phyloP scores from a whole-genome alignment of 192 early-diverging fungal genomes.

The Backusella luteola region DNA sequence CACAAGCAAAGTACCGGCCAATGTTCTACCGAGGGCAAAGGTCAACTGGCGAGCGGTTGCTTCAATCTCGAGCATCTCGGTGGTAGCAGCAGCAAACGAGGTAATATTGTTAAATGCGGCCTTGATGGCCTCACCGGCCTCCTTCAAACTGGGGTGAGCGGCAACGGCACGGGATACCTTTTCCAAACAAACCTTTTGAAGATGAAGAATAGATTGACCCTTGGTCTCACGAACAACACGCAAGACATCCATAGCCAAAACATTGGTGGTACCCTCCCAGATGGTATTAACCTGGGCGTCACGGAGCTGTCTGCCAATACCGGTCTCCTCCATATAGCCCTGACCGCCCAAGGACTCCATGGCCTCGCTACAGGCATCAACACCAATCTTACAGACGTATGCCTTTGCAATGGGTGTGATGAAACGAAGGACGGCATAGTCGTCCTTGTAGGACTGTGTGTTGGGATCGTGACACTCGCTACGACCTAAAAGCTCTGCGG shows the following conservation, averaged over 20 bases:
- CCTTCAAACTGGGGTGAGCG: not conserved
- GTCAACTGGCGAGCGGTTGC: conserved; percentile 47
- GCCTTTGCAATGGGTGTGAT: conserved; percentile 67
- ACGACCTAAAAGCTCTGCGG: conserved; percentile 54
- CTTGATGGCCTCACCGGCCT: conserved; percentile 32
- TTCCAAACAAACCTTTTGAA: conserved; percentile 29
- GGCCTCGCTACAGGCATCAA: conserved; percentile 48
- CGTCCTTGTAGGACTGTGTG: conserved; percentile 18
- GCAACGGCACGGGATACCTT: not conserved
- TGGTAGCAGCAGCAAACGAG: conserved; percentile 17
- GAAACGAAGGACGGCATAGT: conserved; percentile 53
- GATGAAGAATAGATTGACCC: conserved; percentile 35
- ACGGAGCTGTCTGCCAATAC: conserved; percentile 54
- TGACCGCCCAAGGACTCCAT: conserved; percentile 72
- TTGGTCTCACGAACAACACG: conserved; percentile 52
- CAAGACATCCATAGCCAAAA: conserved; percentile 60
- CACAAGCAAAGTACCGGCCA: conserved; percentile 48
- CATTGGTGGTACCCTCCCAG: conserved; percentile 78
- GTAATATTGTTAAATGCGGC: conserved; percentile 23
- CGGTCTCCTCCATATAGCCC: conserved; percentile 76
- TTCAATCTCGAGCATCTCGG: conserved; percentile 33
- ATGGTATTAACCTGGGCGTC: conserved; percentile 68
- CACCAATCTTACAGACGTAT: conserved; percentile 51
- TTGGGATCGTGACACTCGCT: conserved; percentile 39
- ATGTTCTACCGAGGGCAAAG: conserved; percentile 45